phyloP scores from a whole-genome alignment of 306 rosid species.

The Lathyrus aphaca region DNA sequence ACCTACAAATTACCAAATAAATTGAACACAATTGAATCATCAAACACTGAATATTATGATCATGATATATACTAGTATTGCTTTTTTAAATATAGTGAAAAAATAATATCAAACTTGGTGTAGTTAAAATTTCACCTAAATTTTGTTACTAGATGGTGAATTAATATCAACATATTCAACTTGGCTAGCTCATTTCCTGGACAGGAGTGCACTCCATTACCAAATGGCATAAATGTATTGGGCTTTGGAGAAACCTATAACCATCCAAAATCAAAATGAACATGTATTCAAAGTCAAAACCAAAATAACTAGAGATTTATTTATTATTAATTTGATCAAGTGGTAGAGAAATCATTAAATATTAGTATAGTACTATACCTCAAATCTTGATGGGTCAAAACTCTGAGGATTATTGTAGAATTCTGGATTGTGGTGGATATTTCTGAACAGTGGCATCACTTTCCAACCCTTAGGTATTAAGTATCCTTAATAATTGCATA shows the following conservation, averaged over 20 bases:
- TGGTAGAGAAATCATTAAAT: background rate
- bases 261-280: conserved; percentile 8
- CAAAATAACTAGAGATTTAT: background rate
- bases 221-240: conserved; percentile 92
- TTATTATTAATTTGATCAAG: conserved; percentile 25
- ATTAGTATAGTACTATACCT: conserved; percentile 47
- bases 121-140: conserved; percentile 55
- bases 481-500: conserved; percentile 54
- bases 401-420: conserved; percentile 68
- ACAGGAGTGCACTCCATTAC: conserved; percentile 85
- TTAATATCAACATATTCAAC: conserved; percentile 68
- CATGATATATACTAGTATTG: background rate
- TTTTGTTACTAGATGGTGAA: conserved; percentile 75
- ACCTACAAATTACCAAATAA: conserved; percentile 55
- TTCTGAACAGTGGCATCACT: conserved; percentile 95
- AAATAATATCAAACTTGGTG: background rate
- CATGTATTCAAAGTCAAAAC: background rate
- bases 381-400: conserved; percentile 91
- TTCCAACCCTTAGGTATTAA: conserved; percentile 98
- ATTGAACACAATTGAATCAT: conserved; percentile 22
- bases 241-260: conserved; percentile 69
- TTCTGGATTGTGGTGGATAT: conserved; percentile 86
- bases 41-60: background rate
- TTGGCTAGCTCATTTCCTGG: conserved; percentile 95
- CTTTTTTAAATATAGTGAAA: background rate